phyloP scores from a whole-genome alignment of 2,329 filamentous ascomycete genomes.

The Paecilomyces niveus region DNA sequence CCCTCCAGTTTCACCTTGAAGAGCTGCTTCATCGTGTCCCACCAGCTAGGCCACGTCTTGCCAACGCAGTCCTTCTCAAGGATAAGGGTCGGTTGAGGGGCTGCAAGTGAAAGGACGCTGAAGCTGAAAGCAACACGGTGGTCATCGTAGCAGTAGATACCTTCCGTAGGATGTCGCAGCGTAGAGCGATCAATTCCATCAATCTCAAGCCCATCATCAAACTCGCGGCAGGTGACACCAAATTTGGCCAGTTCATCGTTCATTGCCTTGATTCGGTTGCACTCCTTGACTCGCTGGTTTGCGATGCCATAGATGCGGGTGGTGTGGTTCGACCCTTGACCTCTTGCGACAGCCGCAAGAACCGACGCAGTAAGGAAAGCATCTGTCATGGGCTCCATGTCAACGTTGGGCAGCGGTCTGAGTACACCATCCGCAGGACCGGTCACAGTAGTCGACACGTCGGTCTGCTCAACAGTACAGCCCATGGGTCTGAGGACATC shows the following conservation, averaged over 20 bases:
- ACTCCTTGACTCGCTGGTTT: slow-evolving; percentile 97
- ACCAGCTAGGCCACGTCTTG: slow-evolving; percentile 99
- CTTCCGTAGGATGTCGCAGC: slow-evolving; percentile 51
- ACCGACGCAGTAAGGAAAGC: slow-evolving; percentile 94
- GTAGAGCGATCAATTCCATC: slow-evolving; percentile 50
- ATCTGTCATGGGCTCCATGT: slow-evolving; percentile 99
- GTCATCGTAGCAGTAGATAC: slow-evolving; percentile 91
- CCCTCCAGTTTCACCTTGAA: slow-evolving; percentile 76
- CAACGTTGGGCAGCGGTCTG: slow-evolving; percentile 70
- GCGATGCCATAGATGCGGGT: slow-evolving; percentile 91
- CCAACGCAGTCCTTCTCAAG: slow-evolving; percentile 87
- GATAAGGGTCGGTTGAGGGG: slow-evolving; percentile 66
- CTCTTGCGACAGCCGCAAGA: slow-evolving; percentile 78
- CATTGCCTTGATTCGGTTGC: slow-evolving; percentile 94
- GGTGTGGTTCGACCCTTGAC: slow-evolving; percentile 52
- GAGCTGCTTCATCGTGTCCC: slow-evolving; percentile 74
- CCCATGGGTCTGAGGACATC: slow-evolving; percentile 91
- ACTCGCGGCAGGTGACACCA: slow-evolving; percentile 74
- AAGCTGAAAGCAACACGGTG: slow-evolving; percentile 99
- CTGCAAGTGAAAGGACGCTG: slow-evolving; percentile 71
- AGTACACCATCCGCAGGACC: slow-evolving; percentile 71
- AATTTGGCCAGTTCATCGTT: slow-evolving; percentile 91
- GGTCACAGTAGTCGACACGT: slow-evolving; percentile 82
- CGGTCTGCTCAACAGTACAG: slow-evolving; percentile 78
- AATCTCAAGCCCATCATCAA: slow-evolving; percentile 82